A percentile compares a stretch with the other conserved stretches of the same genome.
Conservation (phyloP, 2,329 filamentous ascomycete genomes). For the Penicillium janthinellum region DNA sequence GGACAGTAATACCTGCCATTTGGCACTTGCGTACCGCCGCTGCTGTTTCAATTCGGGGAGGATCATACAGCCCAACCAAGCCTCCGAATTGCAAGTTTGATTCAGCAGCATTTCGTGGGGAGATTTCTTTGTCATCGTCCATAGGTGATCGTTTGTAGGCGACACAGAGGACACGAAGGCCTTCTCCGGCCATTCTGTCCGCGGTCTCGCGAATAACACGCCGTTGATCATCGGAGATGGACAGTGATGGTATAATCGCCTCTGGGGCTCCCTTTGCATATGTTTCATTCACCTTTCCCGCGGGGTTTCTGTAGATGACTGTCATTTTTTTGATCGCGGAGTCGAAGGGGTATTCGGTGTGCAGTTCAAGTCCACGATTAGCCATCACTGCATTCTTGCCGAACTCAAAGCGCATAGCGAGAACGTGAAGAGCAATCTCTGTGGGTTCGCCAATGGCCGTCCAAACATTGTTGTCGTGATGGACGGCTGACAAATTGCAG, state of each 20-base stretch:
- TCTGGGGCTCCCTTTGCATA: slow-evolving; percentile 67
- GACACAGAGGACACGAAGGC: slow-evolving; percentile 62
- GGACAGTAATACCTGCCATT: slow-evolving; percentile 58
- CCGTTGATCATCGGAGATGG: slow-evolving; percentile 23
- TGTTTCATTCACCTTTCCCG: slow-evolving; percentile 40
- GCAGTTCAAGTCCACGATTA: slow-evolving; percentile 19
- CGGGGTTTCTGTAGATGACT: slow-evolving; percentile 54
- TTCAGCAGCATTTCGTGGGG: slow-evolving; percentile 54
- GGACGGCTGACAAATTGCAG: slow-evolving; percentile 56
- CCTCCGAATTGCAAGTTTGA: slow-evolving; percentile 58
- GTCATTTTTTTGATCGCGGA: slow-evolving; percentile 68
- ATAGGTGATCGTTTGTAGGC: slow-evolving; percentile 44
- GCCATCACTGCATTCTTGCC: slow-evolving; percentile 50
- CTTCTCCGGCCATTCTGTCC: slow-evolving; percentile 62
- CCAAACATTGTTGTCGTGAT: slow-evolving; percentile 50
- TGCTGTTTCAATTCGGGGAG: slow-evolving; percentile 61
- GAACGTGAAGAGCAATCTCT: slow-evolving; percentile 68
- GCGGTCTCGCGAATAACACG: slow-evolving; percentile 35
- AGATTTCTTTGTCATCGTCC: slow-evolving; percentile 33
- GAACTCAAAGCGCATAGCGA: slow-evolving; percentile 62
- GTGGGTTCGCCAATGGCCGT: slow-evolving; percentile 65
- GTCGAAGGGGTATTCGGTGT: slow-evolving; percentile 66
- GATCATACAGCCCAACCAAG: slow-evolving; percentile 63
- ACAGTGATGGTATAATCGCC: slow-evolving; percentile 49
- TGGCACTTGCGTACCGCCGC: slow-evolving; percentile 57